Conservation (phyloP, 306 rosid species). For the Trichosanthes truncata region DNA sequence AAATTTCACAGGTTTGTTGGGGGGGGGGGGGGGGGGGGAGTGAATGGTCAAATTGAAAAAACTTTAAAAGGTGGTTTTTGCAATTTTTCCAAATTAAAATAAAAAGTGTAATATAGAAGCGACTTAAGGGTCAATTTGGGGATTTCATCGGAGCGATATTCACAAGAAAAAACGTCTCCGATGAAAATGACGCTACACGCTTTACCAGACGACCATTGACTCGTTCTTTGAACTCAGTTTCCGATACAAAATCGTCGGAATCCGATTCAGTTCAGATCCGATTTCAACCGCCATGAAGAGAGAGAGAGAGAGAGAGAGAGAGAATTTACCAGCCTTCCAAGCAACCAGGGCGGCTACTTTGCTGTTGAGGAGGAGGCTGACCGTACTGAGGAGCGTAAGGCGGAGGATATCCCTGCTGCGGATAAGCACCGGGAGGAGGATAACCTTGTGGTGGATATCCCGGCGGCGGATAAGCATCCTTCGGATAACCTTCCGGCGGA, state of each 20-base stretch:
- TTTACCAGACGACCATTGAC: neutral
- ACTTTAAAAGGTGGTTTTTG: neutral
- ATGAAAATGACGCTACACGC: neutral
- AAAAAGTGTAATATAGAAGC: neutral
- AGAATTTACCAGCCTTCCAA: constrained; percentile 66
- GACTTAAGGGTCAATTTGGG: neutral
- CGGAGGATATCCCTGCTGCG: constrained; percentile 38
- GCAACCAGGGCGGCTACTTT: constrained; percentile 28
- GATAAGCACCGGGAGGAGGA: constrained; percentile 30
- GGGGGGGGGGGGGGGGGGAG: too few species aligned
- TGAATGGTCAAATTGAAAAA: neutral
- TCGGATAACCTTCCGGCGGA: constrained; percentile 20
- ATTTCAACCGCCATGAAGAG: neutral
- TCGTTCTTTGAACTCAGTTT: neutral
- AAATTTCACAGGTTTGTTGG: neutral
- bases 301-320: neutral
- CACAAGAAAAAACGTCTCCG: neutral
- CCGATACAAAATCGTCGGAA: neutral
- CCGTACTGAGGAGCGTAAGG: constrained; percentile 76
- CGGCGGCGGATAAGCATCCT: constrained; percentile 53
- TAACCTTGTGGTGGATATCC: constrained; percentile 60
- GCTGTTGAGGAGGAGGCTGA: constrained; percentile 64
- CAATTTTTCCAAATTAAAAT: neutral
- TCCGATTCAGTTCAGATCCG: constrained; percentile 2
- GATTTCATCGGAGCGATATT: neutral